A percentile compares a stretch with the other conserved stretches of the same genome.
Conservation (phyloP, 1,284 basidiomycete species). For the Lentinula novae-zelandiae region DNA sequence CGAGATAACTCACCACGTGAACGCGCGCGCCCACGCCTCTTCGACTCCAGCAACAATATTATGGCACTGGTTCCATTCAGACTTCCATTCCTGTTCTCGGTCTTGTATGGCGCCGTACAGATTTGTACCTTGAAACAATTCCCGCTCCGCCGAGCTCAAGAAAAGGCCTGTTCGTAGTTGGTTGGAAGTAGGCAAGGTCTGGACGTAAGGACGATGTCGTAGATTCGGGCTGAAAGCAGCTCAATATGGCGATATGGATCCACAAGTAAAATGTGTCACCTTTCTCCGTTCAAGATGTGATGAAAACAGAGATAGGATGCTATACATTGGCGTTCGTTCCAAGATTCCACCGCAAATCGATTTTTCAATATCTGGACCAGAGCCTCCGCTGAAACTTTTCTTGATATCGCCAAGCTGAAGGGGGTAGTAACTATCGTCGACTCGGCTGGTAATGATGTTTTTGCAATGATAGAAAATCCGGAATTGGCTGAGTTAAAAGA, state of each 20-base stretch:
- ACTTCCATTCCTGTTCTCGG: constrained; percentile 52
- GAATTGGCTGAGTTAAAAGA: constrained; percentile 33
- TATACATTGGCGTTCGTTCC: constrained; percentile 72
- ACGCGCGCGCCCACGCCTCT: constrained; percentile 40
- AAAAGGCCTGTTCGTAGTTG: constrained; percentile 74
- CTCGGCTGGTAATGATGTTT: constrained; percentile 43
- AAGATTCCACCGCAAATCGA: constrained; percentile 28
- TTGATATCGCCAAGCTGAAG: constrained; percentile 69
- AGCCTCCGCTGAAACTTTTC: constrained; percentile 41
- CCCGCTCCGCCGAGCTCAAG: constrained; percentile 61
- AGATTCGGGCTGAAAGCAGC: constrained; percentile 15
- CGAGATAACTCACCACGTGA: constrained; percentile 60
- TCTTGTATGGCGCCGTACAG: constrained; percentile 70
- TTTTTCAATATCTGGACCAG: constrained; percentile 31
- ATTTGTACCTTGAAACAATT: constrained; percentile 72
- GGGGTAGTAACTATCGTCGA: constrained; percentile 70
- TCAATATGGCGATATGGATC: neutral
- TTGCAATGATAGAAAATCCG: constrained; percentile 60
- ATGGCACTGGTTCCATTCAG: constrained; percentile 56
- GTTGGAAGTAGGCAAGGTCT: constrained; percentile 55
- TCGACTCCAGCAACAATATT: constrained; percentile 34
- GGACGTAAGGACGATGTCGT: constrained; percentile 59
- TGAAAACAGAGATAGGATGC: constrained; percentile 72
- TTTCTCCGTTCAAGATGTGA: constrained; percentile 43
- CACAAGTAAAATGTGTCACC: constrained; percentile 1